phyloP scores from a whole-genome alignment of 345 rosid genomes.

The Arabidopsis arenosa region DNA sequence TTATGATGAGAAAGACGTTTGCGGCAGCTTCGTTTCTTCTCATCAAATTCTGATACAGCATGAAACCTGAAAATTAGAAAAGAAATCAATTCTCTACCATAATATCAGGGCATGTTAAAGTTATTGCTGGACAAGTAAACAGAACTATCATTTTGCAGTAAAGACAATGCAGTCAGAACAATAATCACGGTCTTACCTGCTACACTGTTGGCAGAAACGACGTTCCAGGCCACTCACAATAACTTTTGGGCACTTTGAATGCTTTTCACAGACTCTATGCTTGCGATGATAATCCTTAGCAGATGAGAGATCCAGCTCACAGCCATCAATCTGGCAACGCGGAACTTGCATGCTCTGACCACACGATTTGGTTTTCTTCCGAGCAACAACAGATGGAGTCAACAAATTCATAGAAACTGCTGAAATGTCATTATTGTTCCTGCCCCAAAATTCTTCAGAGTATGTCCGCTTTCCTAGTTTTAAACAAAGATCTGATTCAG shows the following conservation, averaged over 20 bases:
- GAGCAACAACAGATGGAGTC: slow-evolving; percentile 52
- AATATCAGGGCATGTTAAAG: background rate
- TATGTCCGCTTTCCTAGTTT: slow-evolving; percentile 55
- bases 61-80: slow-evolving; percentile 66
- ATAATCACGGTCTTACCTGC: slow-evolving; percentile 58
- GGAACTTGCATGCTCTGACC: slow-evolving; percentile 58
- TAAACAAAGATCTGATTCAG: slow-evolving; percentile 43
- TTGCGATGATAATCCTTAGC: slow-evolving; percentile 79
- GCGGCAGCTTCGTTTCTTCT: slow-evolving; percentile 92
- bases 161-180: slow-evolving; percentile 8
- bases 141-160: background rate
- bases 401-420: slow-evolving; percentile 45
- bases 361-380: slow-evolving; percentile 68
- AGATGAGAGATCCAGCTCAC: slow-evolving; percentile 59
- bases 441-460: slow-evolving; percentile 63
- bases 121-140: background rate
- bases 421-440: slow-evolving; percentile 55
- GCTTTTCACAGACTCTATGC: slow-evolving; percentile 84
- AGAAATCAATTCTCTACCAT: slow-evolving; percentile 16
- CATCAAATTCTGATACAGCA: slow-evolving; percentile 83
- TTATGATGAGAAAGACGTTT: slow-evolving; percentile 94
- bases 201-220: slow-evolving; percentile 92
- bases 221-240: slow-evolving; percentile 69
- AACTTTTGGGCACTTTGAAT: slow-evolving; percentile 75
- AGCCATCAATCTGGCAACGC: slow-evolving; percentile 82